These are phyloP conservation scores for Castanea sativa DNA, from an alignment of 306 rosid genomes.

Conservation along the genomic window DNA sequence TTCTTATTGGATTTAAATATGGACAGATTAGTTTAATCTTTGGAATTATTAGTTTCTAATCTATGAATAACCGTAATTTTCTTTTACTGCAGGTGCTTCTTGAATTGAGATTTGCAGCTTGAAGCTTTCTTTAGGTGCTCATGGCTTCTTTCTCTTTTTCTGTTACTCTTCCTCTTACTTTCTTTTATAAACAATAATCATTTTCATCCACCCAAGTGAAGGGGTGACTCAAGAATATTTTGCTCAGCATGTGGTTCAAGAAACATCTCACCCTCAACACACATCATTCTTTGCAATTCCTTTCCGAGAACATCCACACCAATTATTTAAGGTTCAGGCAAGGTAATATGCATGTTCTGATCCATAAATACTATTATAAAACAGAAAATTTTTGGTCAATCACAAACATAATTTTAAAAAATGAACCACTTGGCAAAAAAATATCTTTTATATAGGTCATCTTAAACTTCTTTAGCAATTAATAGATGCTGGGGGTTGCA, in stretches of 20 bases:
- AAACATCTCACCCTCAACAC: neutral
- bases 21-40: neutral
- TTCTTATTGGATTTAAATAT: too few relatives aligned
- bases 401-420: neutral
- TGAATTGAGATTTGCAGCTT: neutral
- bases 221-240: neutral
- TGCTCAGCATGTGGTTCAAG: neutral
- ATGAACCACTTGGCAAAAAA: slow-evolving; percentile 2
- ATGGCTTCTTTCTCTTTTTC: neutral
- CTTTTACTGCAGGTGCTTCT: too few relatives aligned
- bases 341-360: neutral
- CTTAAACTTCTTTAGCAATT: slow-evolving; percentile 15
- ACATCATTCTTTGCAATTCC: neutral
- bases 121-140: neutral
- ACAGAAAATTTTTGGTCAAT: neutral
- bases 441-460: slow-evolving; percentile 5
- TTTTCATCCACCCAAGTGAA: neutral
- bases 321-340: neutral
- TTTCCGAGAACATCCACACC: neutral
- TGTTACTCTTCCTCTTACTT: neutral
- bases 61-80: too few relatives aligned
- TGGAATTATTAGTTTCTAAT: neutral
- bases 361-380: neutral
- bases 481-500: slow-evolving; percentile 2
- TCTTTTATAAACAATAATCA: neutral